These are phyloP conservation scores for Cryptococcus sp. DNA, from an alignment of 1,284 basidiomycete species.

Conservation along the genomic window DNA sequence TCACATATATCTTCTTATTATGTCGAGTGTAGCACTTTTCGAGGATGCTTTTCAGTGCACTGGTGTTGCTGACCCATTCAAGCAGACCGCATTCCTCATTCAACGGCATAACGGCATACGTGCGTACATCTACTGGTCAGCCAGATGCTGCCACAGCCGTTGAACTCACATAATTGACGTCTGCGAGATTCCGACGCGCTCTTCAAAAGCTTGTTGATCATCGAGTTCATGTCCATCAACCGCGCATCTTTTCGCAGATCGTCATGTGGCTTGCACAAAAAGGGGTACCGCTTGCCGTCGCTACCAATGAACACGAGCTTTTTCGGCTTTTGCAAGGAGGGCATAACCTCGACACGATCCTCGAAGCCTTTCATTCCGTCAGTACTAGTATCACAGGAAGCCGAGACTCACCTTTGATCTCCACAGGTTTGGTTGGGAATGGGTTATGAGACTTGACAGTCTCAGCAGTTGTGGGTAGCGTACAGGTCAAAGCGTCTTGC, in stretches of 20 bases:
- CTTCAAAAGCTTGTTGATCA: constrained; percentile 97
- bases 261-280: constrained; percentile 97
- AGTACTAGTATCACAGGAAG: neutral
- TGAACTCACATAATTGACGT: constrained; percentile 74
- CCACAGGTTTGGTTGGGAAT: constrained; percentile 76
- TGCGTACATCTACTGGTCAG: constrained; percentile 73
- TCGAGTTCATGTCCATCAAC: constrained; percentile 96
- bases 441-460: constrained; percentile 72
- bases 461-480: constrained; percentile 70
- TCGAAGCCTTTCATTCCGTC: constrained; percentile 67
- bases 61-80: constrained; percentile 97
- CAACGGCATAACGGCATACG: constrained; percentile 93
- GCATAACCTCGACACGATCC: constrained; percentile 90
- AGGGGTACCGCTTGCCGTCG: constrained; percentile 83
- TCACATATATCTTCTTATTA: constrained; percentile 66
- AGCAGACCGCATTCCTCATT: constrained; percentile 98
- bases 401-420: constrained; percentile 66
- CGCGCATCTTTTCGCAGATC: constrained; percentile 97
- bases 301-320: constrained; percentile 85
- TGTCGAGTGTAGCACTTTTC: constrained; percentile 69
- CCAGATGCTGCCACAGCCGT: constrained; percentile 7
- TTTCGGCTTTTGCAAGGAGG: constrained; percentile 85
- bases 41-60: constrained; percentile 79
- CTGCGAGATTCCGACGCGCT: constrained; percentile 89
- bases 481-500: constrained; percentile 90